Evolutionary conservation across 371 early-diverging fungal genomes (phyloP), one percentile per base, ranked within the genome.

Genomic region (Hamiltosporidium tvaerminnensis): DNA sequence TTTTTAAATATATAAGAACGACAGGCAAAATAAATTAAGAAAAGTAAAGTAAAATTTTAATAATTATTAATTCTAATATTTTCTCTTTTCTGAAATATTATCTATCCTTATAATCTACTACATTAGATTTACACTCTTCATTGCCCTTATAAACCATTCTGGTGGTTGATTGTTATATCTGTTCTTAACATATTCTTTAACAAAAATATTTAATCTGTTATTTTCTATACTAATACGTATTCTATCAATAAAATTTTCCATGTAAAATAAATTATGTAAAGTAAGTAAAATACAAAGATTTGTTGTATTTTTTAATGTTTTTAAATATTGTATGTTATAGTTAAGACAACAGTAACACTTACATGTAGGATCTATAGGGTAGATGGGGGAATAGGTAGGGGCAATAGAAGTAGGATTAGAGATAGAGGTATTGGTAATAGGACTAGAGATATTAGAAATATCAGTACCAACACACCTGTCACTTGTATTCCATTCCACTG

Each of bases 201-300:
- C 80, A 79, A 85, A 90, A 63, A 81, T 77, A 5, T 89, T 88
- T 73, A 84, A 90, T 50, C 76, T 75, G 71, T 87, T 86, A 34
- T 82, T 80, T 10, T 81, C 68, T 53, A 92, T 87, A 32, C 85
- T 82, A 47, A 81, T 75, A 66, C 88, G 83, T 66, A 90, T 85
- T 59, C 84, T 82, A 53, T 82, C 73, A 86, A 87, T 89, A 50
- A 92, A 73, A 41, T 85, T 81, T 79, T 87, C 81, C 78, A 91
- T 89, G 81, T 85, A 92, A 2, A 86, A 82, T 49, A 90, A 82
- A 71, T 92, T 92, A 73, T 92, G 93, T 37, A 86, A 77, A 1
- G 89, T 83, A 33, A 90, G 74, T 63, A 92, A 77, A 64, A 87
- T 88, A 75, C 89, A 88, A 10, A 86, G 90, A n/a, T 87, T 87